Percentiles rank a stretch among this genome's conserved stretches.
Evolutionary conservation across 2,329 filamentous ascomycete species (phyloP).

Genomic region (Fusarium fracticaudum): DNA sequence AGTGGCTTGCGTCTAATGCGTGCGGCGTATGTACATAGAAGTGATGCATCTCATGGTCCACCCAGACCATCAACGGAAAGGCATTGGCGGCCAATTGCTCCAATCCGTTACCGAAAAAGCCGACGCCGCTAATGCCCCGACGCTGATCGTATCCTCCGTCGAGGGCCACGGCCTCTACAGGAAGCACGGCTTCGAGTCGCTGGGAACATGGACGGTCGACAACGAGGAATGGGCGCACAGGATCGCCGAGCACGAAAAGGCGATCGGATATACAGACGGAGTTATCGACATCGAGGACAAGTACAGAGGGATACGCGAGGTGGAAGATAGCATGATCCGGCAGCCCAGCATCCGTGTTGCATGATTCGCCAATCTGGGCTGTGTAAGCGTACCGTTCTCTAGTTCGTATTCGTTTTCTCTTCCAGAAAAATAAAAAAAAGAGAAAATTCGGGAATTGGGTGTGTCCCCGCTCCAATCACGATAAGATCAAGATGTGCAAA

Average conservation of each 20-base stretch:
- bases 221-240: slow-evolving; percentile 34
- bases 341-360: slow-evolving; percentile 20
- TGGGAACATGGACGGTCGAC: slow-evolving; percentile 32
- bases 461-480: slow-evolving; percentile 33
- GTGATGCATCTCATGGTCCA: slow-evolving; percentile 40
- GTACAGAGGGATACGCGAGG: slow-evolving; percentile 30
- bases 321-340: slow-evolving; percentile 40
- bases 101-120: slow-evolving; percentile 23
- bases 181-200: slow-evolving; percentile 23
- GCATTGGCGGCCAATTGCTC: slow-evolving; percentile 31
- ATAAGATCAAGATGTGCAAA: slow-evolving; percentile 38
- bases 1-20: background rate
- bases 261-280: slow-evolving; percentile 19
- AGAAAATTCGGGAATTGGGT: slow-evolving; percentile 14
- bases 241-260: slow-evolving; percentile 13
- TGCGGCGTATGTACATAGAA: slow-evolving; percentile 8
- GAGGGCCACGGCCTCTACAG: slow-evolving; percentile 30
- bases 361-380: slow-evolving; percentile 2
- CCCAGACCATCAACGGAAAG: slow-evolving; percentile 34
- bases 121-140: slow-evolving; percentile 16
- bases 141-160: slow-evolving; percentile 27
- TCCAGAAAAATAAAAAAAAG: background rate
- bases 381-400: slow-evolving; percentile 27
- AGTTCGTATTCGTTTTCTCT: slow-evolving; percentile 35
- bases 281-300: slow-evolving; percentile 2